These are phyloP conservation scores for Melastoma malabathricum DNA, from an alignment of 345 rosid genomes.

Conservation along the genomic window DNA sequence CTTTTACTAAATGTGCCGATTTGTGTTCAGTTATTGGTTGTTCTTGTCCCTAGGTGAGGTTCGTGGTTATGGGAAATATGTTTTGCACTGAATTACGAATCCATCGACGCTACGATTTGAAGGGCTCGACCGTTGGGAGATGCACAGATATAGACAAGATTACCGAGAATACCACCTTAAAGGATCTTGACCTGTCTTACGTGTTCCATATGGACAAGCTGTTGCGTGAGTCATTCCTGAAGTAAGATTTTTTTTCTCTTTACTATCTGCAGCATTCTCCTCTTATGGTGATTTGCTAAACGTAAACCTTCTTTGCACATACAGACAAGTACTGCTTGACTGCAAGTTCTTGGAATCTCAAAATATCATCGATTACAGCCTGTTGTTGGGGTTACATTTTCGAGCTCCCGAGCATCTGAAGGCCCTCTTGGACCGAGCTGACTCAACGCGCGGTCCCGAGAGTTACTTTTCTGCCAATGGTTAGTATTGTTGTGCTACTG, in stretches of 20 bases:
- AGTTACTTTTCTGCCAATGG: slow-evolving; percentile 33
- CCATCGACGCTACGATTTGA: slow-evolving; percentile 83
- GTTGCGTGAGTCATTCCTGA: slow-evolving; percentile 59
- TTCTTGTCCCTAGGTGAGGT: slow-evolving; percentile 55
- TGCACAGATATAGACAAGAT: slow-evolving; percentile 53
- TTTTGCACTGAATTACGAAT: slow-evolving; percentile 90
- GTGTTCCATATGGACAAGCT: slow-evolving; percentile 86
- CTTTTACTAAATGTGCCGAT: slow-evolving; percentile 33
- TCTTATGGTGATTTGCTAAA: neutral
- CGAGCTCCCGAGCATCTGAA: slow-evolving; percentile 70
- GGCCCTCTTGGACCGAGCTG: slow-evolving; percentile 44
- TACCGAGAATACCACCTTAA: slow-evolving; percentile 57
- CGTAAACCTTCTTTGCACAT: slow-evolving; percentile 5
- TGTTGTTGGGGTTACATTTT: slow-evolving; percentile 70
- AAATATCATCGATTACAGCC: slow-evolving; percentile 77
- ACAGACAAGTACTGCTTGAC: slow-evolving; percentile 66
- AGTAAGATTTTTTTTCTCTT: slow-evolving; percentile 30
- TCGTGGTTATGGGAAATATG: slow-evolving; percentile 99
- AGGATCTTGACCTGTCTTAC: slow-evolving; percentile 71
- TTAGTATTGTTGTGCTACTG: slow-evolving; percentile 13
- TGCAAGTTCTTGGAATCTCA: slow-evolving; percentile 71
- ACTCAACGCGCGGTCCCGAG: slow-evolving; percentile 22
- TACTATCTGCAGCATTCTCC: neutral
- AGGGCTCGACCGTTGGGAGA: slow-evolving; percentile 87
- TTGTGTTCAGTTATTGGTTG: slow-evolving; percentile 4